phyloP scores from a whole-genome alignment of 495 filamentous ascomycete genomes.

The Penicillium malachiteum region DNA sequence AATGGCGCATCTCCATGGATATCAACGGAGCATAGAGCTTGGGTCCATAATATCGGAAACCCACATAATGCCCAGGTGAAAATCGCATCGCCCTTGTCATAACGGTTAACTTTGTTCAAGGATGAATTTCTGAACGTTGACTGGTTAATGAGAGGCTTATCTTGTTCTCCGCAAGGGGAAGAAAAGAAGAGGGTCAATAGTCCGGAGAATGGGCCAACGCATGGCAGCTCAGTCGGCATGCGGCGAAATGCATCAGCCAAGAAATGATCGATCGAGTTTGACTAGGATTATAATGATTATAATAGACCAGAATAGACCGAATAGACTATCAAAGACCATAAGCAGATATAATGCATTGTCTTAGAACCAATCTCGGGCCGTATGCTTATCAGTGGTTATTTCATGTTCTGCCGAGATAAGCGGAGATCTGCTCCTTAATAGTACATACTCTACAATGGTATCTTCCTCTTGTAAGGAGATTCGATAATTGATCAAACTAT shows the following conservation, averaged over 20 bases:
- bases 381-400: constrained; percentile 16
- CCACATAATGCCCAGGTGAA: background rate
- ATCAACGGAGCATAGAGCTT: background rate
- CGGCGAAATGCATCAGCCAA: constrained; percentile 3
- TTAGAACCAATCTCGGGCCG: constrained; percentile 16
- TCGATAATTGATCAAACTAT: constrained; percentile 11
- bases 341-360: constrained; percentile 1
- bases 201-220: background rate
- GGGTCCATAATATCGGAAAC: background rate
- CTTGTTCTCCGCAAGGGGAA: constrained; percentile 30
- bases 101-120: background rate
- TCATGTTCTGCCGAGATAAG: constrained; percentile 13
- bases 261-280: constrained; percentile 10
- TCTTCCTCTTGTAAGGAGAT: constrained; percentile 4
- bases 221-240: constrained; percentile 2
- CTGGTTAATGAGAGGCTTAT: constrained; percentile 34
- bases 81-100: background rate
- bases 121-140: constrained; percentile 2
- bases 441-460: background rate
- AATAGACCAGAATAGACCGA: background rate
- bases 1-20: constrained; percentile 1
- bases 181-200: constrained; percentile 15
- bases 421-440: constrained; percentile 5
- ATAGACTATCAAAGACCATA: constrained; percentile 5
- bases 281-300: background rate